Base-by-base conservation (phyloP, 2,329 filamentous ascomycete genomes). In the Moelleriella libera region DNA sequence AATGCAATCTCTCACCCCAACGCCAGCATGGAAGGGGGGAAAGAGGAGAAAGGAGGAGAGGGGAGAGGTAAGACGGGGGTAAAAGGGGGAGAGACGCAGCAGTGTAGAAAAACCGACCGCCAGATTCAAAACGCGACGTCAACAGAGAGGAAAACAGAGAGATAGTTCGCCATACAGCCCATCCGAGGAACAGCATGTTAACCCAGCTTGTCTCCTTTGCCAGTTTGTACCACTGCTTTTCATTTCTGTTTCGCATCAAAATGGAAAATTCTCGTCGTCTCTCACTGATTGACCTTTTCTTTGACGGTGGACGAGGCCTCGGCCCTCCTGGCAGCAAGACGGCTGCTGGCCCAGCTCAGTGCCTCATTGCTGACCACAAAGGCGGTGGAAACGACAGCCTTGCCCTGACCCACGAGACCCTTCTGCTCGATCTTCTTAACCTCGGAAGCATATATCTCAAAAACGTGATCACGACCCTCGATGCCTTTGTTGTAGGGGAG, bases 381-480 rank as follows among this genome's bases (percentile, higher is more conserved):
- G 29, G 76, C 74, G 11, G 84, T 86, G 46, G 75, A 76, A 53
- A 88, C 68, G 11, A 78, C 67, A 9, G 85, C 85, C 71, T 85
- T 88, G 58, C 81, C 76, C 50, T 76, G 75, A 4, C 79, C 75
- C n/a, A 87, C 67, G 37, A 83, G 60, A 43, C 80, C 78, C 32
- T 82, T 74, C 52, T 78, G 76, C 43, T 78, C 76, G 41, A 71
- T 72, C 67, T 80, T 82, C 69, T 81, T 81, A 54, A 70, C 68
- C 65, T 83, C 76, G 49, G 68, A 63, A 49, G 66, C 67, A 62
- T 78, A 84, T 49, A 78, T 67, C 47, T 68, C 63, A 47, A 76
- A 58, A 50, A 83, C 69, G 54, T 82, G 78, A 48, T 82, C 76
- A 62, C 75, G 78, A 54, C 76, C 74, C 63, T 81, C 75, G 14